Percentiles rank a stretch among this genome's conserved stretches.
These are phyloP conservation scores for Corymbia calophylla DNA, from an alignment of 441 rosid genomes.

Conservation along the genomic window DNA sequence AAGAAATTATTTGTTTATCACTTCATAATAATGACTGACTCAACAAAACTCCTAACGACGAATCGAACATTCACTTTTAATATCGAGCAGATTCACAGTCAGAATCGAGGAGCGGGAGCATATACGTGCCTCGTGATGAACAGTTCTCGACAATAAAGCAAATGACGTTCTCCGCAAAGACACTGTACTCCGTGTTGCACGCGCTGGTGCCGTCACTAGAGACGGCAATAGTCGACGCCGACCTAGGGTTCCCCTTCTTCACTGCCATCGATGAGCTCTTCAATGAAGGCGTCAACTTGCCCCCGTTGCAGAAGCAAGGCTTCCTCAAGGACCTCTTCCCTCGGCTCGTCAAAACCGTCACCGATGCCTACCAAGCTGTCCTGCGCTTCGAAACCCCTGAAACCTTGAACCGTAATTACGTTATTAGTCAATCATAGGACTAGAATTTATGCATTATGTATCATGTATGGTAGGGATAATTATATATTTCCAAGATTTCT, in stretches of 20 bases:
- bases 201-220: conserved; percentile 44
- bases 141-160: conserved; percentile 47
- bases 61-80: neutral
- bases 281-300: conserved; percentile 46
- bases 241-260: conserved; percentile 44
- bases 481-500: neutral
- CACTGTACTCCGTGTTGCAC: conserved; percentile 38
- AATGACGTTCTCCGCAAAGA: conserved; percentile 37
- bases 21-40: neutral
- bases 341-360: conserved; percentile 34
- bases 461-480: neutral
- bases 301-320: conserved; percentile 19
- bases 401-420: conserved; percentile 27
- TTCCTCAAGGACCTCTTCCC: conserved; percentile 37
- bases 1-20: conserved; percentile 6
- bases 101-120: conserved; percentile 24
- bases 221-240: conserved; percentile 17
- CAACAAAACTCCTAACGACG: neutral
- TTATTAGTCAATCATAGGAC: neutral
- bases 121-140: conserved; percentile 75
- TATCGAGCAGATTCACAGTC: conserved; percentile 26
- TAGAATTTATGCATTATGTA: too few species aligned
- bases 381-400: conserved; percentile 50
- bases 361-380: conserved; percentile 24
- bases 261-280: conserved; percentile 44